Evolutionary conservation across 2,329 filamentous ascomycete species (phyloP).

Genomic region (Diaporthe australafricana): DNA sequence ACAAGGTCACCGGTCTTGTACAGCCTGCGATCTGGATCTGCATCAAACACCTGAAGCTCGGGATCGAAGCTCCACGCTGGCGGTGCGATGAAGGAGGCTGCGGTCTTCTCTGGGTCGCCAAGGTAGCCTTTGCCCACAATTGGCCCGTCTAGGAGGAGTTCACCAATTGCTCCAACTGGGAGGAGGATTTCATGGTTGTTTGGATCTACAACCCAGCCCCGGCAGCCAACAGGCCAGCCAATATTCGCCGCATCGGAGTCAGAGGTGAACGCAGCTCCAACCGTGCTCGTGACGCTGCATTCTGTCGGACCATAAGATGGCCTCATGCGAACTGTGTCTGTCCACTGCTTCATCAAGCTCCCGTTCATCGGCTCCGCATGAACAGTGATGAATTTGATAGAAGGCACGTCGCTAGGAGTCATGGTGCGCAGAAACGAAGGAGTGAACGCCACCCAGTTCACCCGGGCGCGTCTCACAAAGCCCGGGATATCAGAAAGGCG

Average conservation of each 20-base stretch:
- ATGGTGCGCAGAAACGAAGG: background rate
- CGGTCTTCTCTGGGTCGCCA: slow-evolving; percentile 67
- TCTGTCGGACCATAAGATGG: slow-evolving; percentile 6
- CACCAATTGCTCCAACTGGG: slow-evolving; percentile 61
- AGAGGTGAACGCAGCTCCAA: background rate
- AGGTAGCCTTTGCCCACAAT: slow-evolving; percentile 72
- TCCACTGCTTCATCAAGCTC: background rate
- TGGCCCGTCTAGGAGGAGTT: slow-evolving; percentile 66
- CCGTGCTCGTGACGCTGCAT: background rate
- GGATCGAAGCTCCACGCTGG: slow-evolving; percentile 28
- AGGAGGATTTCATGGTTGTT: slow-evolving; percentile 58
- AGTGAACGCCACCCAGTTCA: background rate
- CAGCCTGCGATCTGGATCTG: slow-evolving; percentile 41
- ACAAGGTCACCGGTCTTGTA: slow-evolving; percentile 71
- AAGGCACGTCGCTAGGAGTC: background rate
- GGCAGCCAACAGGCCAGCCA: background rate
- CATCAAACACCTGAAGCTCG: background rate
- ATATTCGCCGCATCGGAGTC: background rate
- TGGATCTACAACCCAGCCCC: slow-evolving; percentile 61
- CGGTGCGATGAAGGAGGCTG: slow-evolving; percentile 63
- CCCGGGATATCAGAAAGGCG: background rate
- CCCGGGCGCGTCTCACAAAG: background rate
- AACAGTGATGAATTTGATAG: background rate
- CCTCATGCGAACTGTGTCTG: background rate
- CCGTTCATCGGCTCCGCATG: background rate